Evolutionary conservation across 2,329 filamentous ascomycete species (phyloP).

Genomic region (Penicillium sp.): DNA sequence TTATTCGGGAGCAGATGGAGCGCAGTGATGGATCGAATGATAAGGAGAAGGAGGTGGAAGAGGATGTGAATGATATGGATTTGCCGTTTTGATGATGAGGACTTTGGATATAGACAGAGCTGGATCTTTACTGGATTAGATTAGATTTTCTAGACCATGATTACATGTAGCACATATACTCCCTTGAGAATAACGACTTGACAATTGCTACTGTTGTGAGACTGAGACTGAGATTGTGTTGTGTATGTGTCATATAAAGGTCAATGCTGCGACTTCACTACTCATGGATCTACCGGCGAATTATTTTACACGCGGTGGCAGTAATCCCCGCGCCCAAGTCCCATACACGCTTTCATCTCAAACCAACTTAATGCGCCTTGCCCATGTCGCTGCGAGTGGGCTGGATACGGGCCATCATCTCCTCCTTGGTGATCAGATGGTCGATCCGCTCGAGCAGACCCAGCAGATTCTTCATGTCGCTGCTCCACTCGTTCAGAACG

Average conservation of each 20-base stretch:
- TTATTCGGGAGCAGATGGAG: constrained; percentile 60
- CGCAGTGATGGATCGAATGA: constrained; percentile 13
- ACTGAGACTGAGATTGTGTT: not conserved
- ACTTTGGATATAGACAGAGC: constrained; percentile 11
- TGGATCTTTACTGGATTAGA: constrained; percentile 9
- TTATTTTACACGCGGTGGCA: constrained; percentile 33
- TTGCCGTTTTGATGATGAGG: constrained; percentile 54
- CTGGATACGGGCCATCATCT: constrained; percentile 99
- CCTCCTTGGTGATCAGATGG: constrained; percentile 98
- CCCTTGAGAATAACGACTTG: not conserved
- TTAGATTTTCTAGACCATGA: constrained; percentile 5
- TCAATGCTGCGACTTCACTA: constrained; percentile 12
- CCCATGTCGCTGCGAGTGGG: constrained; percentile 51
- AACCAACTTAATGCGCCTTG: constrained; percentile 36
- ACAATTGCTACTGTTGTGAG: not conserved
- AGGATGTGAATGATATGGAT: constrained; percentile 66
- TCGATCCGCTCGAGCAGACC: constrained; percentile 88
- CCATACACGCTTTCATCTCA: constrained; percentile 1
- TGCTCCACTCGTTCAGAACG: constrained; percentile 96
- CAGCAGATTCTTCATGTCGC: constrained; percentile 92
- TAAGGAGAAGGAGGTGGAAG: constrained; percentile 39
- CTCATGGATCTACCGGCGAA: constrained; percentile 30
- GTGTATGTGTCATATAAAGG: constrained; percentile 1
- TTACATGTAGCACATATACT: constrained; percentile 1
- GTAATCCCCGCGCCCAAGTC: constrained; percentile 14